phyloP scores from a whole-genome alignment of 2,329 filamentous ascomycete species.

The Botryotinia globosa region DNA sequence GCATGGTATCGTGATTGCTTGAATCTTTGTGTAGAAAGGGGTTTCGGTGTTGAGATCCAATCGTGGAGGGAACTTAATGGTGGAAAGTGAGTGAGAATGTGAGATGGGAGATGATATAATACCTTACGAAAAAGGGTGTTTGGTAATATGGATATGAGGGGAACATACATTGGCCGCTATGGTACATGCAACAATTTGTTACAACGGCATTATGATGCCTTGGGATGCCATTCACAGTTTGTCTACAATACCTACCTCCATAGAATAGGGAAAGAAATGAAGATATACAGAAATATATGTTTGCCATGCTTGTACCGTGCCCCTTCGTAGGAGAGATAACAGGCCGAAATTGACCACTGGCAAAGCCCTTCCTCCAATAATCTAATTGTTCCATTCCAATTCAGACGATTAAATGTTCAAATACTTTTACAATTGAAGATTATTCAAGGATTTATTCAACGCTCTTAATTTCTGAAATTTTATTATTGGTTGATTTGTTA shows the following conservation, averaged over 20 bases:
- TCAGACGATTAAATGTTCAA: too few species aligned
- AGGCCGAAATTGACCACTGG: too few species aligned
- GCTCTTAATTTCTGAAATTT: too few species aligned
- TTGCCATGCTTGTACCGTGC: neutral
- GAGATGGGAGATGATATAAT: neutral
- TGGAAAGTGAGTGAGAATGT: neutral
- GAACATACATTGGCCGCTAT: neutral
- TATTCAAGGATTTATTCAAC: too few species aligned
- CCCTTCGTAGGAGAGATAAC: too few species aligned
- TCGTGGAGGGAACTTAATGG: neutral
- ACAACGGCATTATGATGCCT: neutral
- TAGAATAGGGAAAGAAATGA: neutral
- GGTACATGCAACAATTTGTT: conserved; percentile 5
- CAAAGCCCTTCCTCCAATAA: too few species aligned
- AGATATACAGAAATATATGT: neutral
- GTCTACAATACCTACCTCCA: neutral
- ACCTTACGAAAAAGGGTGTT: conserved; percentile 5
- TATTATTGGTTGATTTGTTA: too few species aligned
- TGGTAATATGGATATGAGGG: neutral
- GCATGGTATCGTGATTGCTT: neutral
- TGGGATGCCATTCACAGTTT: neutral
- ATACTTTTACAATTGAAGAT: too few species aligned
- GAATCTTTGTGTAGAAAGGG: neutral
- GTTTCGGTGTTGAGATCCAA: neutral
- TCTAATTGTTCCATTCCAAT: too few species aligned